Base-by-base conservation (phyloP, 2,329 filamentous ascomycete species). In the Akanthomyces lecanii region DNA sequence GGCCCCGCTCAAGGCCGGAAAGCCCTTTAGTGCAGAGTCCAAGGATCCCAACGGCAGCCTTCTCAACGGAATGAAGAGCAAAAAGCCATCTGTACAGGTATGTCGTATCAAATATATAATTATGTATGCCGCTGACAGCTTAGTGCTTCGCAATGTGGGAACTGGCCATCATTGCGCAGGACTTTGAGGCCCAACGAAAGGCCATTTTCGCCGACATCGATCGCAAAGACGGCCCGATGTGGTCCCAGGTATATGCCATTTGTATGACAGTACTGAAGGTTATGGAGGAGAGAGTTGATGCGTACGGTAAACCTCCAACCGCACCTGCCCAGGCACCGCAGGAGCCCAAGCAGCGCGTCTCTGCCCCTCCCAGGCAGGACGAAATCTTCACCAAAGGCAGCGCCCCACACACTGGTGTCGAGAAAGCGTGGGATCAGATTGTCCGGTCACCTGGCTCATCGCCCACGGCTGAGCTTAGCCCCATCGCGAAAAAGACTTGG, bases 1-100 rank as follows among this genome's bases (percentile, higher is more conserved):
- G 72, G 86, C 90, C 69, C 94, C 94, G 0, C 73, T 96, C 61
- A 97, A 96, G 78, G 90, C 90, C 67, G 88, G 84, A n/a, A 85
- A 88, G 69, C 92, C 93, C 4, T 83, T 98, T 62, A 97, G 92
- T 0, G 84, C 85, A 21, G 90, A 94, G 67, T 91, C 92, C 18
- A 95, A 91, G 71, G 93, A 97, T 74, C 91, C 94, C 0, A 98
- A 97, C 70, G 92, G 92, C 42, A 97, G 91, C 72, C 80, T 98
- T 33, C 74, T 98, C 55, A 92, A 88, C 63, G 94, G 94, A 0
- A 75, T 98, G 52, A 93, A 88, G 72, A 89, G 89, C 67, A 95
- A 92, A 77, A 95, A 94, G 74, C 81, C 91, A 10, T 81, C 90
- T 11, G 86, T 91, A 65, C 88, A 85, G 76, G 89, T 89, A 76